Evolutionary conservation across 345 rosid genomes (phyloP).

Genomic region (Iberis pinnata): DNA sequence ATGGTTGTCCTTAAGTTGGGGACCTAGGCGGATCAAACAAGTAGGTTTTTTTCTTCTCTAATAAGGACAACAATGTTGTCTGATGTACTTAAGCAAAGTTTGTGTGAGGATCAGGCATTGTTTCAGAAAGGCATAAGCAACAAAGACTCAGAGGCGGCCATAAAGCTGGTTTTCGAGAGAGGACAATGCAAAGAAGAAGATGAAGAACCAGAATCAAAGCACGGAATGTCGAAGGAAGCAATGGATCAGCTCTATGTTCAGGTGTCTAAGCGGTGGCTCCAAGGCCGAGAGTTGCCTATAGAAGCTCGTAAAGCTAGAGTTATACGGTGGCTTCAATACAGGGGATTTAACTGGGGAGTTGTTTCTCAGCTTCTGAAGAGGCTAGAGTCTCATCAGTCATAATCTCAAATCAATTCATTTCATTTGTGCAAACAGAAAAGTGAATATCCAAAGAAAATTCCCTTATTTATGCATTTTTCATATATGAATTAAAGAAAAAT

Average conservation of each 20-base stretch:
- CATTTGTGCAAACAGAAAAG: slow-evolving; percentile 1
- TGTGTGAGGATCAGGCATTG: slow-evolving; percentile 46
- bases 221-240: slow-evolving; percentile 53
- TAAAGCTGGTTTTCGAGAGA: slow-evolving; percentile 60
- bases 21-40: slow-evolving; percentile 80
- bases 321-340: slow-evolving; percentile 83
- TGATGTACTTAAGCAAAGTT: background rate
- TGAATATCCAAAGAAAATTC: background rate
- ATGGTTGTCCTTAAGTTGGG: slow-evolving; percentile 87
- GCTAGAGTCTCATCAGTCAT: slow-evolving; percentile 39
- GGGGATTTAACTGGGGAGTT: slow-evolving; percentile 75
- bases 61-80: background rate
- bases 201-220: slow-evolving; percentile 36
- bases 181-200: slow-evolving; percentile 26
- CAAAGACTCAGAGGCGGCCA: slow-evolving; percentile 52
- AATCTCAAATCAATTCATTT: background rate
- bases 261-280: slow-evolving; percentile 66
- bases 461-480: too few species aligned
- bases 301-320: slow-evolving; percentile 72
- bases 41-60: slow-evolving; percentile 34
- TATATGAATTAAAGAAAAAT: background rate
- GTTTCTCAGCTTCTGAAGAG: slow-evolving; percentile 47
- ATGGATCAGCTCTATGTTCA: slow-evolving; percentile 61
- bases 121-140: slow-evolving; percentile 52
- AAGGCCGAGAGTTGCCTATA: slow-evolving; percentile 48